These are phyloP conservation scores for Cordyceps javanica DNA, from an alignment of 2,329 filamentous ascomycete species.

Conservation along the genomic window DNA sequence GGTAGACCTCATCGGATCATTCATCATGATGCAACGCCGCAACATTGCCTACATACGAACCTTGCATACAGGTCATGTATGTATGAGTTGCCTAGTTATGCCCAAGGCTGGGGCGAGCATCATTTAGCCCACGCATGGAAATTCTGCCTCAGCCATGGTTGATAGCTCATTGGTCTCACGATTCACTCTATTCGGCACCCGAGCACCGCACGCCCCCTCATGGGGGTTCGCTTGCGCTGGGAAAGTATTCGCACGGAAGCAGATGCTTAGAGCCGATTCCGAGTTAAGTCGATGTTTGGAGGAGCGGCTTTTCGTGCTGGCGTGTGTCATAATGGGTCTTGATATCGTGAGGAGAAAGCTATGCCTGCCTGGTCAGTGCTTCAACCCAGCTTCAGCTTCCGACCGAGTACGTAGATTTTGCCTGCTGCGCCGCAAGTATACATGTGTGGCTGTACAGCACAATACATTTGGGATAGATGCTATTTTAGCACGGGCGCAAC, in stretches of 20 bases:
- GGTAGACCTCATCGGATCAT: neutral
- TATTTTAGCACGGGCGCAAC: constrained; percentile 1
- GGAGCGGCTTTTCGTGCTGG: neutral
- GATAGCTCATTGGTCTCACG: neutral
- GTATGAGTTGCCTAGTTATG: neutral
- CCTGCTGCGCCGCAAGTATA: neutral
- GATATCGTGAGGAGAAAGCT: constrained; percentile 4
- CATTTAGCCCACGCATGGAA: neutral
- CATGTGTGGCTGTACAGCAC: neutral
- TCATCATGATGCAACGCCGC: neutral
- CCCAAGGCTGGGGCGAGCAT: neutral
- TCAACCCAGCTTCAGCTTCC: no score
- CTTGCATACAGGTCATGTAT: constrained; percentile 1
- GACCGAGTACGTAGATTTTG: neutral
- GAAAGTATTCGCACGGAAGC: neutral
- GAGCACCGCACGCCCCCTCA: neutral
- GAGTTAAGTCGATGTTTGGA: neutral
- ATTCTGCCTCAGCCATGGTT: neutral
- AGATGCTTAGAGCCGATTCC: neutral
- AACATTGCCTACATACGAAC: neutral
- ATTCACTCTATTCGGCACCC: neutral
- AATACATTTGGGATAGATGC: neutral
- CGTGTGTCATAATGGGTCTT: neutral
- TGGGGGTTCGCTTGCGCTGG: neutral
- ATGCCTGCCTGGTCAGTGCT: constrained; percentile 4